Evolutionary conservation across 1,284 basidiomycete genomes (phyloP).

Genomic region (Heterobasidion occidentale): DNA sequence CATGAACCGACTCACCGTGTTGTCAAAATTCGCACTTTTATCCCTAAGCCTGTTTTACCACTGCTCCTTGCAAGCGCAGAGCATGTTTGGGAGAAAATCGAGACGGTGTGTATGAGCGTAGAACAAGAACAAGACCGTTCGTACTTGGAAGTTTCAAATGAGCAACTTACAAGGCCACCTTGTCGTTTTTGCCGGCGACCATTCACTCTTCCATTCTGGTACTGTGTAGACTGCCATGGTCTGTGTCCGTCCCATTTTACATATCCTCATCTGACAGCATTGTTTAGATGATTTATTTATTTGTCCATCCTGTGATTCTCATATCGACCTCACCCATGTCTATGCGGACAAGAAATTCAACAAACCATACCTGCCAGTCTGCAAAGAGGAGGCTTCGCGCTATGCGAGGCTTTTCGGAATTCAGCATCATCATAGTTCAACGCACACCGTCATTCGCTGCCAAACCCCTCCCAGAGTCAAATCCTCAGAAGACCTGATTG

Average conservation of each 20-base stretch:
- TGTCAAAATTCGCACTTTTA: background rate
- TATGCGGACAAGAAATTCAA: background rate
- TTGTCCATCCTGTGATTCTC: background rate
- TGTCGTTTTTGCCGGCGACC: background rate
- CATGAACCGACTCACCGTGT: background rate
- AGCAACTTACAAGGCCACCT: background rate
- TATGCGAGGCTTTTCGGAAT: background rate
- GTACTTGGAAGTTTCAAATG: background rate
- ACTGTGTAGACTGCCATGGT: background rate
- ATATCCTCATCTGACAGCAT: background rate
- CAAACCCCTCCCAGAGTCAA: background rate
- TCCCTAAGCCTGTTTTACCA: background rate
- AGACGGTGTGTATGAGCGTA: background rate
- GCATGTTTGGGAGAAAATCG: background rate
- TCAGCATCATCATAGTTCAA: background rate
- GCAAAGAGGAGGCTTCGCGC: background rate
- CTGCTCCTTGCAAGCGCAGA: background rate
- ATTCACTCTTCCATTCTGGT: background rate
- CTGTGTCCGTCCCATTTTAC: background rate
- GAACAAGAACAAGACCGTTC: background rate
- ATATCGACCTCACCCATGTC: background rate
- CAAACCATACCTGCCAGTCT: background rate
- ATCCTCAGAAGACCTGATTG: background rate
- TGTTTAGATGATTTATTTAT: background rate
- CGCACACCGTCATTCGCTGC: background rate